Base-by-base conservation (phyloP, 2,329 filamentous ascomycete species). In the Trichoderma hamatum region DNA sequence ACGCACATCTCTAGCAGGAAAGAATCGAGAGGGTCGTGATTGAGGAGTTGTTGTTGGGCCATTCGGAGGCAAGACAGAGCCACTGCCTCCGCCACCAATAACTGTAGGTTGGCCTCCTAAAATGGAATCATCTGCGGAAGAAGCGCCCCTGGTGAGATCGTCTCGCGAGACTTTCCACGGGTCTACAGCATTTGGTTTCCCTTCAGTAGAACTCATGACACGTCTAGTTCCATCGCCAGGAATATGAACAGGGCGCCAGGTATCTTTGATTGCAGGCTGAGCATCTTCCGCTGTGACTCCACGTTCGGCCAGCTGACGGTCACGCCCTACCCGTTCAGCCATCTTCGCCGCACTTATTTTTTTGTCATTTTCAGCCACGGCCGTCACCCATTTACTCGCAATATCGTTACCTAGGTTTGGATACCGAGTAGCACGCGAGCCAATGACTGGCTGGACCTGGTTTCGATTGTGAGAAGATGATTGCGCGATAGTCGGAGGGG, bases 11-110 rank as follows among this genome's bases (percentile, higher is more conserved):
- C 80, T 84, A 2, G 83, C 76, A 0, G 89, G 89, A 76, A 90
- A 90, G 77, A 90, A 90, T 54, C 88, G 80, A 9, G 89, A 90
- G 21, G 83, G 80, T 26, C 87, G 83, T 24, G 80, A 78, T 69
- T 84, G 81, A 43, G 85, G 81, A 3, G 83, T 74, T 26, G 79
- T 72, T n/a, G 72, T 74, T 30, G 76, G 73, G 6, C 76, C 72
- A 32, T 73, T 73, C 73, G 72, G 76, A 10, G 73, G 70, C 26
- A 80, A 69, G 16, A 79, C 74, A 6, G 75, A 72, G 43, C 61
- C 36, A 43, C 68, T 71, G 32, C 71, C 71, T 14, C 74, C 73
- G 10, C 70, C 70, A 26, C 77, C 76, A 62, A 79, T 76, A 19
- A 77, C 73, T 16, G 74, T 78, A 30, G 77, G 62, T 56, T 73